Conservation (phyloP, 2,329 filamentous ascomycete genomes). For the Phialemonium atrogriseum region DNA sequence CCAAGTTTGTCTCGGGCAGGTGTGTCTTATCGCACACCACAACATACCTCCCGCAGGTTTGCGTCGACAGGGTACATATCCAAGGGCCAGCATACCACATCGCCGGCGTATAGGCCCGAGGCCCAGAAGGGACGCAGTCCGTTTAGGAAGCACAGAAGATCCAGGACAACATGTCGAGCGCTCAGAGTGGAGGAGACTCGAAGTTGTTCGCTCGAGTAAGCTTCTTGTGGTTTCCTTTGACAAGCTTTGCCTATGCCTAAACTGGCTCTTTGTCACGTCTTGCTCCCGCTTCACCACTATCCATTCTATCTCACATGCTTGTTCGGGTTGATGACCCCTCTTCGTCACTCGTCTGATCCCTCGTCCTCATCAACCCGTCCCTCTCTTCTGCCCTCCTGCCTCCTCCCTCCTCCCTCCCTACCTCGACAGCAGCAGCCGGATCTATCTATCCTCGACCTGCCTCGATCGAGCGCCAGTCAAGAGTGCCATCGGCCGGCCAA, state of each 20-base stretch:
- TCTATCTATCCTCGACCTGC: neutral
- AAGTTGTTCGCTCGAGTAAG: conserved; percentile 97
- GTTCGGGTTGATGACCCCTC: conserved; percentile 14
- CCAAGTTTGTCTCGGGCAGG: too few species aligned
- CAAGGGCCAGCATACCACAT: too few species aligned
- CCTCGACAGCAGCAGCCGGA: too few species aligned
- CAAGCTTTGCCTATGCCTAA: conserved; percentile 2
- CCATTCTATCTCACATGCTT: conserved; percentile 1
- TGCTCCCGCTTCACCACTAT: too few species aligned
- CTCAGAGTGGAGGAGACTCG: conserved; percentile 77
- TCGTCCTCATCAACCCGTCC: neutral
- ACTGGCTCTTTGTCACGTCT: conserved; percentile 1
- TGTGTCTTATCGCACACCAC: too few species aligned
- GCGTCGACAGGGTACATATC: too few species aligned
- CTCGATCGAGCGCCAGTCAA: neutral
- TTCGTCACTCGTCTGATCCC: conserved; percentile 4
- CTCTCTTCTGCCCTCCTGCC: conserved; percentile 1
- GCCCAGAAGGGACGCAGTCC: too few species aligned
- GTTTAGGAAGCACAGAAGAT: neutral
- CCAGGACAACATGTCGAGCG: conserved; percentile 40
- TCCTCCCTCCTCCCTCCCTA: conserved; percentile 5
- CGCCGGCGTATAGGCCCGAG: too few species aligned
- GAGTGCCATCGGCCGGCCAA: too few species aligned
- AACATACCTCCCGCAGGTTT: too few species aligned
- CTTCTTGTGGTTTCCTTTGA: conserved; percentile 13